phyloP scores from a whole-genome alignment of 2,329 filamentous ascomycete genomes.

The Cladobotryum mycophilum region DNA sequence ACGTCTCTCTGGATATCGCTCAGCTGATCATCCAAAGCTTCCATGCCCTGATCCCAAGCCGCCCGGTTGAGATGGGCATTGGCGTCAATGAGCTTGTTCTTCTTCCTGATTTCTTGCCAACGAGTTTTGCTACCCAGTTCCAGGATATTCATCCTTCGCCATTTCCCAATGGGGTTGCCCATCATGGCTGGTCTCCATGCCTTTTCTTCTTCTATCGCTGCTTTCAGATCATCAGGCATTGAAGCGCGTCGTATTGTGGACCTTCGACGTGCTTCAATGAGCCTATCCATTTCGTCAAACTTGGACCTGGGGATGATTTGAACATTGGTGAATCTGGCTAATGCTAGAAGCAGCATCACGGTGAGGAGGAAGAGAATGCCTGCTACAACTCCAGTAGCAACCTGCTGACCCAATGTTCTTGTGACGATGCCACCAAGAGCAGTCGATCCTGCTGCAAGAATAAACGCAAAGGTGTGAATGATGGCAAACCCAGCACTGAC shows the following conservation, averaged over 20 bases:
- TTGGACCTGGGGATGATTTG: constrained; percentile 63
- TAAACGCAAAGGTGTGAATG: constrained; percentile 62
- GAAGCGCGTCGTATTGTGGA: constrained; percentile 42
- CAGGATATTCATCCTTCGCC: constrained; percentile 62
- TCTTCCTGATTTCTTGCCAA: constrained; percentile 65
- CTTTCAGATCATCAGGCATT: constrained; percentile 31
- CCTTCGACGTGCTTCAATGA: constrained; percentile 42
- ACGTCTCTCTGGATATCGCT: constrained; percentile 28
- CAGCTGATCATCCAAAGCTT: constrained; percentile 32
- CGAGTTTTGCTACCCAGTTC: constrained; percentile 62
- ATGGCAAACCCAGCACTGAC: constrained; percentile 65
- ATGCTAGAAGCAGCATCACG: constrained; percentile 52
- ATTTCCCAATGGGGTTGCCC: constrained; percentile 63
- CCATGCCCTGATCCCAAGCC: constrained; percentile 30
- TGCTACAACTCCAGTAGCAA: constrained; percentile 62
- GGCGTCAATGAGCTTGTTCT: constrained; percentile 51
- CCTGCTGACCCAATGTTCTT: constrained; percentile 58
- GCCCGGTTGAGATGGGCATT: constrained; percentile 31
- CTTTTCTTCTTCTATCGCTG: constrained; percentile 43
- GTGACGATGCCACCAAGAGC: constrained; percentile 62
- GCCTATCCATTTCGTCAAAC: constrained; percentile 47
- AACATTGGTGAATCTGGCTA: constrained; percentile 59
- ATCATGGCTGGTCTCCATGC: constrained; percentile 66
- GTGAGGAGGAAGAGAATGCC: constrained; percentile 61
- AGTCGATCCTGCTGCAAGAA: constrained; percentile 62